phyloP scores from a whole-genome alignment of 2,329 filamentous ascomycete species.

The Myriosclerotinia duriaeana region DNA sequence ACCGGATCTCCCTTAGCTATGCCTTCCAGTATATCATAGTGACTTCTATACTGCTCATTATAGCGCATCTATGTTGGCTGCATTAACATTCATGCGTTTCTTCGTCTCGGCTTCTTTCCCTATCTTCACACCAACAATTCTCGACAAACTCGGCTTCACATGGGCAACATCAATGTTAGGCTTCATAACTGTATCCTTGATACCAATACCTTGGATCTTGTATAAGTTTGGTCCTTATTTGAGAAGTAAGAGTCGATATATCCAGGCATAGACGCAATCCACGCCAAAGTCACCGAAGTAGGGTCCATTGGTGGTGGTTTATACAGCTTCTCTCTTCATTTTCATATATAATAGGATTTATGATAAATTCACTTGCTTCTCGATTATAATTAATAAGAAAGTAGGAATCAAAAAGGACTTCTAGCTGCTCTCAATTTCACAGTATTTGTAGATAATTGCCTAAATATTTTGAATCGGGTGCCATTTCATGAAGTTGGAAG shows the following conservation, averaged over 20 bases:
- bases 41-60: conserved; percentile 20
- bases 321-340: too few relatives aligned
- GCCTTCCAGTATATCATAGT: conserved; percentile 18
- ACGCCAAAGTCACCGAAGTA: too few relatives aligned
- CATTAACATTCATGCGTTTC: conserved; percentile 29
- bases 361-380: too few relatives aligned
- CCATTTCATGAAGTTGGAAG: too few relatives aligned
- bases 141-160: conserved; percentile 43
- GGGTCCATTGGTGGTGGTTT: too few relatives aligned
- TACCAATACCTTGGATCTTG: conserved; percentile 48
- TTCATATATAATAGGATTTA: too few relatives aligned
- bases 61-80: conserved; percentile 16
- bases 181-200: conserved; percentile 45
- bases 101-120: conserved; percentile 36
- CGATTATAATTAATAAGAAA: too few relatives aligned
- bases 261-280: conserved; percentile 12
- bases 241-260: conserved; percentile 40
- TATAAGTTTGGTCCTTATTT: conserved; percentile 43
- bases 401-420: too few relatives aligned
- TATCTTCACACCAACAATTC: conserved; percentile 49
- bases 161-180: conserved; percentile 47
- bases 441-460: too few relatives aligned
- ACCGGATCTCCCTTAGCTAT: not conserved
- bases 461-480: too few relatives aligned
- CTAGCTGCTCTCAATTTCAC: too few relatives aligned